Evolutionary conservation across 345 rosid species (phyloP), one percentile per base, ranked within the genome.

Genomic region (Euclidium syriacum): DNA sequence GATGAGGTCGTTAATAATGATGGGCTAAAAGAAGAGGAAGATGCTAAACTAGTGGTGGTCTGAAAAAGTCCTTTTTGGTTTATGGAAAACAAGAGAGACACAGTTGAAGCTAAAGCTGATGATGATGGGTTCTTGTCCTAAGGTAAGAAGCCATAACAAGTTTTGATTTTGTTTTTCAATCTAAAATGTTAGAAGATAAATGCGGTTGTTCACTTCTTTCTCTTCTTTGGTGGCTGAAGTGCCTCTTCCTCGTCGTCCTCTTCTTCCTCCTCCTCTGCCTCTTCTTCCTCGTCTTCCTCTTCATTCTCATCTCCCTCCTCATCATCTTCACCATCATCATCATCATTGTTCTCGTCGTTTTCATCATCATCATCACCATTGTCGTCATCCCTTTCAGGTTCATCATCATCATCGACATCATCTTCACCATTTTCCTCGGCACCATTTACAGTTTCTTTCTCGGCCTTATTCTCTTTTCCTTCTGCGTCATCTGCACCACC

Each of bases 151-250:
- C 19, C 55, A 35, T 30, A 56, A 47, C 57, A 69, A 29, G 54
- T 68, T 59, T 52, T 14, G 47, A 40, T 52, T 24, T 29, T 6
- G 5, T 29, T 29, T 43, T 59, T 24, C 38, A 68, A 42, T 51
- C 67, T 62, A 70, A 60, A 62, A 53, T 47, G 68, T 61, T 52
- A 46, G 36, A 19, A 29, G 58, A 47, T 38, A 12, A 39, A 27
- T 43, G 35, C n/a, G 0, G 7, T 26, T 38, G 14, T 61, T 83
- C 75, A 88, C 94, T 88, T 88, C 96, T 86, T 88, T 78, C 95
- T 88, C 81, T 88, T 88, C 83, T 88, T 88, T 4, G 96, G 96
- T 2, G 96, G 96, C 79, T 86, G 96, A 22, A 86, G 85, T 0
- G 96, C 79, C 33, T 82, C 96, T 67, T 88, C 96, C 0, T 88